Base-by-base conservation (phyloP, 2,329 filamentous ascomycete species). In the Teratosphaeria viscida region DNA sequence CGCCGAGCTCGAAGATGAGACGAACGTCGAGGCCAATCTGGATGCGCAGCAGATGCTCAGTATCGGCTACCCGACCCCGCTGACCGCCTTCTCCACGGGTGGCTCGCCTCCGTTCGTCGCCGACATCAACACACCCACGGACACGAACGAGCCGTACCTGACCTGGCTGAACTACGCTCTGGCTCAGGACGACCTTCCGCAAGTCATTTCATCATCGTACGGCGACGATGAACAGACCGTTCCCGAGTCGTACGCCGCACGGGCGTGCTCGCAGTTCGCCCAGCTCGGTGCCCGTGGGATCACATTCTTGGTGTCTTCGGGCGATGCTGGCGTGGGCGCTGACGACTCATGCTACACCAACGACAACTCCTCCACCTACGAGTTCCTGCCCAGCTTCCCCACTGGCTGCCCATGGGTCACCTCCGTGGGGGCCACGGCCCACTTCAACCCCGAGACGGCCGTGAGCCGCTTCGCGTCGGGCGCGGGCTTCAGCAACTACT, bases 61-160 rank as follows among this genome's bases (percentile, higher is more conserved):
- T 12, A 74, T 86, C 60, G 79, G 78, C 63, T 79, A 78, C 62
- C 79, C 81, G 1, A 78, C 81, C 2, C 78, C 80, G 8, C 77
- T 84, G 55, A 77, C 74, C 8, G 82, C 81, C 60, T 88, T 83
- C 70, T 82, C 79, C 56, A 85, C 82, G 1, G 84, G 78, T 26
- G 85, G 85, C 19, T 74, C 72, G 19, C 82, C 78, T 54, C 81
- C 79, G 1, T 81, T 80, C 66, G 72, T 77, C 10, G 77, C 82
- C 0, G 77, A 82, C 43, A 65, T 76, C 12, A 76, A 64, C 67
- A 74, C 73, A 57, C 70, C 77, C 23, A 74, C 63, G 29, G 79
- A 85, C 70, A 79, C 77, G 64, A 89, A 89, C 70, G 87, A 90
- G 74, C 85, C 85, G 0, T 89, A 88, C 70, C 75, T 88, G 1